Evolutionary conservation across 345 rosid genomes (phyloP).

Genomic region (Hibiscus trionum): DNA sequence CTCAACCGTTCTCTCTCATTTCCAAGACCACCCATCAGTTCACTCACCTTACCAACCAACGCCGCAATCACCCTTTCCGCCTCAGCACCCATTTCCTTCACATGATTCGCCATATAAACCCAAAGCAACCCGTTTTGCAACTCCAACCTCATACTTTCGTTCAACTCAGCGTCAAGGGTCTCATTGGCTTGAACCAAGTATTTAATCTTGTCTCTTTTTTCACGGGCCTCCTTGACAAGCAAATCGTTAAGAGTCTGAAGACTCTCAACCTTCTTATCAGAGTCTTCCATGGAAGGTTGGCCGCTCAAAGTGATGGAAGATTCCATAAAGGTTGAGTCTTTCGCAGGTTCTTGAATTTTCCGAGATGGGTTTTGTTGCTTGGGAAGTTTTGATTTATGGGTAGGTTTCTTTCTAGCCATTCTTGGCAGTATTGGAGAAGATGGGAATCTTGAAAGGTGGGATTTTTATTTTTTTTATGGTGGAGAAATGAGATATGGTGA

Average conservation of each 20-base stretch:
- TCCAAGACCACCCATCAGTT: constrained; percentile 22
- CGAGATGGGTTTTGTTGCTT: constrained; percentile 12
- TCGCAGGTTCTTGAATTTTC: background rate
- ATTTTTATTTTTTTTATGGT: constrained; percentile 20
- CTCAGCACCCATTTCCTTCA: background rate
- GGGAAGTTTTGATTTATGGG: constrained; percentile 15
- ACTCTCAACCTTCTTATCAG: constrained; percentile 33
- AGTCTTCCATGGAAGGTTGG: constrained; percentile 29
- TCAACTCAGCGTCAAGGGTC: constrained; percentile 41
- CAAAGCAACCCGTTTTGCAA: constrained; percentile 33
- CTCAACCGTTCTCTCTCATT: constrained; percentile 24
- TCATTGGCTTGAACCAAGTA: constrained; percentile 32
- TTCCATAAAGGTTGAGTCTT: constrained; percentile 6
- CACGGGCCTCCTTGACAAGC: constrained; percentile 51
- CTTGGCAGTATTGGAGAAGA: constrained; percentile 11
- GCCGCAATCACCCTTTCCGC: constrained; percentile 26
- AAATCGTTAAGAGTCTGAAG: constrained; percentile 50
- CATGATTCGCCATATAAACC: constrained; percentile 10
- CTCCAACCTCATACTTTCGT: constrained; percentile 24
- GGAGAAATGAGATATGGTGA: constrained; percentile 13
- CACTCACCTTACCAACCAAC: constrained; percentile 33
- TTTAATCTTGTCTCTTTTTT: constrained; percentile 42
- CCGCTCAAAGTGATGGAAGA: constrained; percentile 6
- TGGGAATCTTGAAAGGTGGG: constrained; percentile 20
- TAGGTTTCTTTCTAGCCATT: constrained; percentile 43